A percentile compares a stretch with the other conserved stretches of the same genome.
phyloP scores from a whole-genome alignment of 2,329 filamentous ascomycete species.

The Cytospora paraplurivora region DNA sequence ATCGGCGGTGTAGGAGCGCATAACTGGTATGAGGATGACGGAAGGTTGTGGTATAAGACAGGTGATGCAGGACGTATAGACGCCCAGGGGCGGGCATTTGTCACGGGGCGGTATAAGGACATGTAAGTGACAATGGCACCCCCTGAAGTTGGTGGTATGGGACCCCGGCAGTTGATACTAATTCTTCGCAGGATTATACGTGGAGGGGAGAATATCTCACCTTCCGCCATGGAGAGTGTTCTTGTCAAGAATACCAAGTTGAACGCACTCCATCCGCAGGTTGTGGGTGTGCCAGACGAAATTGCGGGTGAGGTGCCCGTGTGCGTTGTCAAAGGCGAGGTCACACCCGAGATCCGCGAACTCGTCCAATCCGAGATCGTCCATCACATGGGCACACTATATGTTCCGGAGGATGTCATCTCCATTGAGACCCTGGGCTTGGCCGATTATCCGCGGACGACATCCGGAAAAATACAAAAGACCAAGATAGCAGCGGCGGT shows the following conservation, averaged over 20 bases:
- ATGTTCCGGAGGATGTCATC: slow-evolving; percentile 20
- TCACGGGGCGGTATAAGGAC: slow-evolving; percentile 17
- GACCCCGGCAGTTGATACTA: not conserved
- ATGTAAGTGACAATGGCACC: not conserved
- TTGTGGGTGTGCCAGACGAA: slow-evolving; percentile 13
- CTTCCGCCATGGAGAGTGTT: slow-evolving; percentile 7
- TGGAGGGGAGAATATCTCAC: slow-evolving; percentile 20
- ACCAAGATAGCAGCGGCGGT: slow-evolving; percentile 7
- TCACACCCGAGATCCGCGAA: slow-evolving; percentile 9
- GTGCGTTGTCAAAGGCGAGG: slow-evolving; percentile 10
- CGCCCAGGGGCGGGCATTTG: slow-evolving; percentile 6
- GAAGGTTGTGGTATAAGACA: slow-evolving; percentile 20
- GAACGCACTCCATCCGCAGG: slow-evolving; percentile 6
- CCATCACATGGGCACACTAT: slow-evolving; percentile 18
- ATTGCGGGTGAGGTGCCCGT: slow-evolving; percentile 20
- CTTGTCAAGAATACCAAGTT: slow-evolving; percentile 9
- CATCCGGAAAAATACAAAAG: slow-evolving; percentile 20
- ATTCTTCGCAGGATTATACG: slow-evolving; percentile 13
- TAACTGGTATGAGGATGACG: slow-evolving; percentile 21
- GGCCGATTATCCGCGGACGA: slow-evolving; percentile 19
- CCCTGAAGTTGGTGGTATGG: not conserved
- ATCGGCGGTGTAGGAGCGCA: slow-evolving; percentile 21
- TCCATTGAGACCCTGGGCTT: slow-evolving; percentile 8
- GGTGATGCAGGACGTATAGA: slow-evolving; percentile 18
- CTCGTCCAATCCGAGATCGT: slow-evolving; percentile 15